Percentiles rank a stretch among this genome's conserved stretches.
Conservation (phyloP, 441 rosid genomes). For the Flueggea neowawraea region DNA sequence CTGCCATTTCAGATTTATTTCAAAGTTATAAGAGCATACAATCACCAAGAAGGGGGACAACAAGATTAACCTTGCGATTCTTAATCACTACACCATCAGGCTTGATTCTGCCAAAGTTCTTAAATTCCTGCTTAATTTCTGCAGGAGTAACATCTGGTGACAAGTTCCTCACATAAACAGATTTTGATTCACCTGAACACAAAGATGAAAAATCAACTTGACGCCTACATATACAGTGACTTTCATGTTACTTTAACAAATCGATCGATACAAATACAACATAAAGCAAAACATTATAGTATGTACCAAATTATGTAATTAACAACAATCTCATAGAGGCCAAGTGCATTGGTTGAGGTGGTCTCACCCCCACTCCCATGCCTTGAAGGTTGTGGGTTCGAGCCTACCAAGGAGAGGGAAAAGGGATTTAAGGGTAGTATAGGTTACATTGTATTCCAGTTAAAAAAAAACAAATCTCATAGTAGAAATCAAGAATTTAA, state of each 20-base stretch:
- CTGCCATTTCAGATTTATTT: constrained; percentile 19
- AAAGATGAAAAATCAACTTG: constrained; percentile 11
- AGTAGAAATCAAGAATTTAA: constrained; percentile 15
- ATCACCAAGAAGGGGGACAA: neutral
- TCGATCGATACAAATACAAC: neutral
- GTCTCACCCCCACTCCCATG: too few species aligned
- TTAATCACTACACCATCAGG: constrained; percentile 67
- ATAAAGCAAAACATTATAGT: neutral
- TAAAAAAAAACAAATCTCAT: too few species aligned
- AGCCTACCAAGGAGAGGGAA: too few species aligned
- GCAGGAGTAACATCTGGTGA: constrained; percentile 50
- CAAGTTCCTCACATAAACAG: constrained; percentile 73
- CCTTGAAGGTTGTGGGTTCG: too few species aligned
- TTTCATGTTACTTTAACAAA: neutral
- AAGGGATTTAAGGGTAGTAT: too few species aligned
- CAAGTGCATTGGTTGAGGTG: too few species aligned
- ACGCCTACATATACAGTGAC: neutral
- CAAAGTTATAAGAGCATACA: neutral
- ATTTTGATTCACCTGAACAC: constrained; percentile 61
- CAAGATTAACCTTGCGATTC: constrained; percentile 54
- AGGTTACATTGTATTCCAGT: too few species aligned
- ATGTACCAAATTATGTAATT: constrained; percentile 2
- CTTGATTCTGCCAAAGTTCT: constrained; percentile 54
- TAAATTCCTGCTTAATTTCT: constrained; percentile 68
- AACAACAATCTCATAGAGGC: neutral